Conservation (phyloP, 176 grass and related monocot genomes). For the Cenchrus purpureus region DNA sequence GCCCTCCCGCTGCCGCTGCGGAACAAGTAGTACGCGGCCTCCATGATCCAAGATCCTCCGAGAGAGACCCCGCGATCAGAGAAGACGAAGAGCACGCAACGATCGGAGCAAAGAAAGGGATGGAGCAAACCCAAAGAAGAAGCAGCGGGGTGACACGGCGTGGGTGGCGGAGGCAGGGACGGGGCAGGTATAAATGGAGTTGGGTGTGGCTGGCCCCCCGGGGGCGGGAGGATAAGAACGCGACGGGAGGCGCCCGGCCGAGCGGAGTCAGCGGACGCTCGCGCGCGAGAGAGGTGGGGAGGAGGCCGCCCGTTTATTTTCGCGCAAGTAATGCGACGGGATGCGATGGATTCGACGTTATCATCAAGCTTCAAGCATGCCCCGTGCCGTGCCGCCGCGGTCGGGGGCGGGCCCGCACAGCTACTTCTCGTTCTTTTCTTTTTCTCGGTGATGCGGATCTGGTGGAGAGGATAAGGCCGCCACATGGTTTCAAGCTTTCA, state of each 20-base stretch:
- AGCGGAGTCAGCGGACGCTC: constrained; percentile 11
- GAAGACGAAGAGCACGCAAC: neutral
- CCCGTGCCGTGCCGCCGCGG: neutral
- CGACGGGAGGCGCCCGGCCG: neutral
- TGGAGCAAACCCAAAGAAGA: neutral
- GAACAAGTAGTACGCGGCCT: constrained; percentile 39
- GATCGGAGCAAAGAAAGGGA: neutral
- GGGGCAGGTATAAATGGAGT: constrained; percentile 32
- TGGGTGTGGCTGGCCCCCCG: neutral
- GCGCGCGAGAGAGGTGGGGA: constrained; percentile 28
- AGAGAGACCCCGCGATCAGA: neutral
- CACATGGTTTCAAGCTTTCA: constrained; percentile 37
- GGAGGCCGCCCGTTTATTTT: neutral
- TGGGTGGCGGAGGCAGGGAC: neutral
- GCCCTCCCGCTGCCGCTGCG: neutral
- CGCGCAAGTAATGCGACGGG: constrained; percentile 17
- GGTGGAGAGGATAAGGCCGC: constrained; percentile 56
- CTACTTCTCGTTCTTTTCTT: neutral
- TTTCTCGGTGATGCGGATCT: neutral
- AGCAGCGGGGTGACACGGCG: neutral
- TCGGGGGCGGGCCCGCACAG: too few relatives aligned
- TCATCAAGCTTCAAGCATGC: neutral
- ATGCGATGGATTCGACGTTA: constrained; percentile 22
- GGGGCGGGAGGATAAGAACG: constrained; percentile 48
- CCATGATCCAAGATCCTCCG: constrained; percentile 34